phyloP scores from a whole-genome alignment of 129 eudicot species.

The Dittrichia graveolens region DNA sequence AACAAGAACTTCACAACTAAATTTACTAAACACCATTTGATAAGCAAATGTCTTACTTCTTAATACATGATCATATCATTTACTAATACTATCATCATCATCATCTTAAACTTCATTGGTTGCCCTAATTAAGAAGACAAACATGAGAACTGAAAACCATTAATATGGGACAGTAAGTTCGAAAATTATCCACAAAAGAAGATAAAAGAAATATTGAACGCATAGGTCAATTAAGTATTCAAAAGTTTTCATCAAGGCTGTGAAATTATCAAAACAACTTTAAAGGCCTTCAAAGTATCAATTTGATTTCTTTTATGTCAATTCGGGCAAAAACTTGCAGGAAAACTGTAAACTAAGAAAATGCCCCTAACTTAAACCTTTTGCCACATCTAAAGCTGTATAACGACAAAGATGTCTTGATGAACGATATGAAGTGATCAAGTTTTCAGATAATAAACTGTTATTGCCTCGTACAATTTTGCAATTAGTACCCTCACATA shows the following conservation, averaged over 20 bases:
- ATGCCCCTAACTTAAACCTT: too few relatives aligned
- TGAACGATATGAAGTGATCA: background rate
- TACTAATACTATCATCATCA: background rate
- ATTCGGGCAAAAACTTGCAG: too few relatives aligned
- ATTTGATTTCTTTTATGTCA: too few relatives aligned
- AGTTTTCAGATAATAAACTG: too few relatives aligned
- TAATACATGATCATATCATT: background rate
- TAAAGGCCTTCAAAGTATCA: too few relatives aligned
- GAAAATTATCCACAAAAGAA: background rate
- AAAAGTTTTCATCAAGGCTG: too few relatives aligned
- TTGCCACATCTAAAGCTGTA: too few relatives aligned
- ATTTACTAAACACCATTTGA: conserved; percentile 3
- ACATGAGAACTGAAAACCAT: background rate
- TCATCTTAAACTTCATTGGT: background rate
- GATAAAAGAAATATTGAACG: too few relatives aligned
- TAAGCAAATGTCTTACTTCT: conserved; percentile 11
- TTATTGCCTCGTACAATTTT: background rate
- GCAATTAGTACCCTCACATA: background rate
- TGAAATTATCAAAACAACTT: too few relatives aligned
- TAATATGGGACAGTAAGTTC: background rate
- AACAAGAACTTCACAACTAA: background rate
- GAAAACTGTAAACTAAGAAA: too few relatives aligned
- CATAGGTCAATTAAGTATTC: too few relatives aligned
- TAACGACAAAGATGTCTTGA: background rate
- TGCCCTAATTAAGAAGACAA: background rate